Base-by-base conservation (phyloP, 2,329 filamentous ascomycete species). In the Hypoxylon sp. region DNA sequence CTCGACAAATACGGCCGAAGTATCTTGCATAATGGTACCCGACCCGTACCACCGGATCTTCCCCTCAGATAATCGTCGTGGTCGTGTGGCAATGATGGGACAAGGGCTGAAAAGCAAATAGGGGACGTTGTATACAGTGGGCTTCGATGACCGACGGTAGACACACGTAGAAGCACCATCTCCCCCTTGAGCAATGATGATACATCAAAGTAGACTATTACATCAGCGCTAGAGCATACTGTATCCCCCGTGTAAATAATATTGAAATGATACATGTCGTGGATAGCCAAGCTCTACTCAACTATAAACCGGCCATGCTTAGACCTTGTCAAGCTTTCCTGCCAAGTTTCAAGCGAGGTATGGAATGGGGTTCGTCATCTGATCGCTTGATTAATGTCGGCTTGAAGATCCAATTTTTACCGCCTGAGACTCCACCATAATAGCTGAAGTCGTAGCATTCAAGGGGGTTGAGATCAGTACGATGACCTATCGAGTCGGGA, bases 391-490 rank as follows among this genome's bases (percentile, higher is more conserved):
- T 30, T 24, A 16, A 49, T 45, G 12, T 32, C 8, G 16, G 49
- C 30, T 48, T 33, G 42, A 32, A 45, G 36, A 42, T 44, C 16
- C 18, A 50, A 38, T 36, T 26, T 46, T 51, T 24, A 51, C 45
- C 45, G 24, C 45, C 20, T 46, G 16, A 40, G 7, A 33, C 32
- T 30, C 42, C 18, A 50, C 28, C 40, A 7, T 55, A 20, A 8
- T 32, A n/a, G 44, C 42, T 28, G 33, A 44, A 33, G 56, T 62
- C 18, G 16, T 16, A 33, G 3, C 45, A 9, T 24, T 46, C 3
- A 14, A 54, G 54, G 42, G n/a, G 36, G 16, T 16, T 53, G 40
- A 48, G 42, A 59, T 59, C 53, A 40, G 33, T 59, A 42, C 48
- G 16, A 33, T 33, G 22, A 14, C 14, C 44, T 12, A 20, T 61